These are phyloP conservation scores for Chaetomium strumarium DNA, from an alignment of 2,329 filamentous ascomycete genomes.

Conservation along the genomic window DNA sequence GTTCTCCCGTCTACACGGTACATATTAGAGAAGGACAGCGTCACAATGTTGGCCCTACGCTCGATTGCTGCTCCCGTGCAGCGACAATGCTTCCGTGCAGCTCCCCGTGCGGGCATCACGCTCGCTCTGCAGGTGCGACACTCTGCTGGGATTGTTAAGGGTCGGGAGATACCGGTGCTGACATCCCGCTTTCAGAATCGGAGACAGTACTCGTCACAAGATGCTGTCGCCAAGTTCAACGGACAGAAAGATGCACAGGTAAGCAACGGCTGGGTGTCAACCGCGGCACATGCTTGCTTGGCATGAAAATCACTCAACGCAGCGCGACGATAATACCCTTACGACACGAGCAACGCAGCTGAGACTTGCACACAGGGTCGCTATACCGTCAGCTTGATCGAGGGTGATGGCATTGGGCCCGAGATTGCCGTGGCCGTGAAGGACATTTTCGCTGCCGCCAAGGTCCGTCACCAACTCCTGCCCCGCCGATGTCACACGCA, in stretches of 20 bases:
- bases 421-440: conserved; percentile 98
- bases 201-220: conserved; percentile 59
- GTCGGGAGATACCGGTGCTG: conserved; percentile 22
- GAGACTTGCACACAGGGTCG: conserved; percentile 60
- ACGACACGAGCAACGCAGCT: conserved; percentile 19
- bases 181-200: conserved; percentile 37
- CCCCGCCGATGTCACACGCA: conserved; percentile 28
- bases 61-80: conserved; percentile 69
- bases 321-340: conserved; percentile 9
- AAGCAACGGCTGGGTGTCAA: conserved; percentile 37
- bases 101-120: conserved; percentile 49
- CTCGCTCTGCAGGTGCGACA: conserved; percentile 50
- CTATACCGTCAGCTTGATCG: conserved; percentile 93
- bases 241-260: conserved; percentile 85
- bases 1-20: neutral
- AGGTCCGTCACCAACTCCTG: conserved; percentile 50
- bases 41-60: conserved; percentile 72
- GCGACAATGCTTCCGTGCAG: conserved; percentile 70
- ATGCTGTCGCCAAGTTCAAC: conserved; percentile 86
- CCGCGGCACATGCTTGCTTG: conserved; percentile 3
- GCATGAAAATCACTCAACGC: conserved; percentile 23
- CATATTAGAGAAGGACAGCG: neutral
- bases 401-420: conserved; percentile 97
- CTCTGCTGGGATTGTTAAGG: neutral
- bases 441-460: conserved; percentile 94